Conservation (phyloP, 2,329 filamentous ascomycete genomes). For the Verticillium klebahnii region DNA sequence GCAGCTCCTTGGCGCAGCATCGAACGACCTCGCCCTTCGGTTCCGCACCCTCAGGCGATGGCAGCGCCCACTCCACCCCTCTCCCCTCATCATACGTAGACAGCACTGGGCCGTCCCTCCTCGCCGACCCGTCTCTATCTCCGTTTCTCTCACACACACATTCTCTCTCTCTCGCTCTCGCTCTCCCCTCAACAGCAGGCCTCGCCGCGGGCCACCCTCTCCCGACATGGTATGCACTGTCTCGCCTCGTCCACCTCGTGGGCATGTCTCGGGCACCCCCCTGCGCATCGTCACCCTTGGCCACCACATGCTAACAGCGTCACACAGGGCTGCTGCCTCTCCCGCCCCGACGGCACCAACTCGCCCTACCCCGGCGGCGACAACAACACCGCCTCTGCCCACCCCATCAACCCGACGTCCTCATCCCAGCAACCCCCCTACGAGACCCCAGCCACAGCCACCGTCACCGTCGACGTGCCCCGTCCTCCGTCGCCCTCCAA, state of each 20-base stretch:
- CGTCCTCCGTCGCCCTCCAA: slow-evolving; percentile 11
- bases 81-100: neutral
- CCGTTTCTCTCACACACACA: no score
- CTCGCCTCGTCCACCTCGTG: neutral
- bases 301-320: no score
- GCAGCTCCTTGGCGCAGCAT: neutral
- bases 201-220: neutral
- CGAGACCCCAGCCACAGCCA: slow-evolving; percentile 16
- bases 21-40: neutral
- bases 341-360: slow-evolving; percentile 45
- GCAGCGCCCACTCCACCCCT: neutral
- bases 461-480: slow-evolving; percentile 14
- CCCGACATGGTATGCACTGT: neutral
- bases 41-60: neutral
- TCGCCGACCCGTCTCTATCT: neutral
- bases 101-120: neutral
- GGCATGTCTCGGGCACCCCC: neutral
- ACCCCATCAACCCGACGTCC: slow-evolving; percentile 22
- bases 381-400: slow-evolving; percentile 44
- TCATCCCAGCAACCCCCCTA: slow-evolving; percentile 19
- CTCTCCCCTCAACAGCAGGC: neutral
- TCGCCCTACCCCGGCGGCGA: slow-evolving; percentile 48
- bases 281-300: neutral
- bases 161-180: neutral
- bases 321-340: slow-evolving; percentile 54